Base-by-base conservation (phyloP, 306 rosid genomes). In the Lablab purpureus region DNA sequence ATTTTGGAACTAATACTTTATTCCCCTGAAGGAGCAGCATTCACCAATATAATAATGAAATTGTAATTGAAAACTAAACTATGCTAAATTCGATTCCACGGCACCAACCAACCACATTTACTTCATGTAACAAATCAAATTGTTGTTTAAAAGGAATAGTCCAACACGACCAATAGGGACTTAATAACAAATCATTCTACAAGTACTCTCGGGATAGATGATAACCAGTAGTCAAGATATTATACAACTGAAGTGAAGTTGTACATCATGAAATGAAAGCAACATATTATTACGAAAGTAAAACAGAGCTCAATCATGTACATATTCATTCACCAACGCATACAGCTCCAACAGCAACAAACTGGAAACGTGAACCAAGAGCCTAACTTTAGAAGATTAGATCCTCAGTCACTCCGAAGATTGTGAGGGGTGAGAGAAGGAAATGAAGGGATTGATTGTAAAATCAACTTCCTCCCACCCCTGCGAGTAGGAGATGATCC, bases 361-460 rank as follows among this genome's bases (percentile, higher is more conserved):
- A 52, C 58, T 75, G 47, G 36, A 41, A 34, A 27, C 14, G 18
- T 0, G 34, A 7, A 22, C n/a, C 25, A 67, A 46, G 10, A 5
- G 23, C 27, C 69, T 64, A 71, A 82, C 54, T 51, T 27, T 10
- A 21, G 36, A 19, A 40, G 36, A 70, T 40, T 40, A 74, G 40
- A 63, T 62, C 71, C 75, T 11, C 82, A 13, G 45, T 40, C 45
- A 9, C 13, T 40, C 13, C 45, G 45, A 40, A 40, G 45, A 40
- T 40, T 40, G 77, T 83, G 94, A 67, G 89, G 88, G 68, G 90
- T 87, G 75, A 93, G 98, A 76, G 97, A 91, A 50, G 98, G 97
- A 76, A 91, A 93, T 2, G 97, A 90, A n/a, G 98, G 94, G 75
- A 91, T 91, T 32, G 97, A 91, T 54, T 88, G 97, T 52, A 91